Base-by-base conservation (phyloP, 306 rosid genomes). In the Heteromeles arbutifolia region DNA sequence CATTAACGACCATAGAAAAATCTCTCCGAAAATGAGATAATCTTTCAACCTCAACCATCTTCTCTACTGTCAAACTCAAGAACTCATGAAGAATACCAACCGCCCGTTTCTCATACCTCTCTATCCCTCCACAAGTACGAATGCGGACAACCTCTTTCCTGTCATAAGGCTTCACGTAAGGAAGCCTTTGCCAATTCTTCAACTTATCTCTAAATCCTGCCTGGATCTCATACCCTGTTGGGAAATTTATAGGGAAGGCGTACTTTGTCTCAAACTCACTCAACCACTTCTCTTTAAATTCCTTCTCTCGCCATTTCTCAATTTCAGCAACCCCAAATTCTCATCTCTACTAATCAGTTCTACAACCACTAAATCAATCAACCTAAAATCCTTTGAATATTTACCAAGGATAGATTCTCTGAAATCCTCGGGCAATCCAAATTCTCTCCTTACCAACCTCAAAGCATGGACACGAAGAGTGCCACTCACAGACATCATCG, bases 151-250 rank as follows among this genome's bases (percentile, higher is more conserved):
- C 82, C 67, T 82, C 87, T 72, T 81, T 90, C 75, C 69, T 81
- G 81, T 89, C 98, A 65, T 89, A 91, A 65, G 95, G 91, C 87
- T 87, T 89, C 45, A 80, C 34, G 69, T 89, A 90, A 12, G 91
- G 80, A 79, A 90, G 95, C 86, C 95, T 93, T 61, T 93, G 92
- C 98, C 98, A 90, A 80, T 82, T 87, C 85, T 79, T 90, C 85
- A 90, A 45, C 84, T 71, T 90, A 43, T 89, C 95, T 56, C 90
- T 89, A 65, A 72, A 89, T 45, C 96, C 98, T 48, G 79, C 74
- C 74, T 82, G 83, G 14, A 87, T 82, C 78, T 66, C 84, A 79
- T 82, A 89, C 61, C 95, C 95, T 3, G 94, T 90, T 5, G 96
- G 96, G 72, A 90, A 83, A 76, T 74, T 79, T 9, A 87, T 72